Percentiles rank a stretch among this genome's conserved stretches.
These are phyloP conservation scores for Yamadazyma trypodendri DNA, from an alignment of 1,139 yeast species.

Conservation along the genomic window DNA sequence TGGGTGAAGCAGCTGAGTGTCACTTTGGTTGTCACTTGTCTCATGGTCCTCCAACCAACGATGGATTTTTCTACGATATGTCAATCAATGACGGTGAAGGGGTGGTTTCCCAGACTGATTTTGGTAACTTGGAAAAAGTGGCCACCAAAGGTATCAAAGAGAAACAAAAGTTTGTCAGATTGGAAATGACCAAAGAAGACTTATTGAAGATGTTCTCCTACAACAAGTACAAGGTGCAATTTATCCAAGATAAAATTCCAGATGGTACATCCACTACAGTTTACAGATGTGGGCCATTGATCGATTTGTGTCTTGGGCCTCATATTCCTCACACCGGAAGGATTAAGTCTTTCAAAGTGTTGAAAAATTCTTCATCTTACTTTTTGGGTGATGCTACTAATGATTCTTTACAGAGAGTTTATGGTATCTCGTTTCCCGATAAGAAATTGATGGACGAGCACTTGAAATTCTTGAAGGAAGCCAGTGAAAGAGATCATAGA, in stretches of 20 bases:
- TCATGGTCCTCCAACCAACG: conserved; percentile 95
- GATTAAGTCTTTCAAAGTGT: conserved; percentile 89
- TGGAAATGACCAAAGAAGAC: conserved; percentile 89
- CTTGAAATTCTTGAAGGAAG: conserved; percentile 92
- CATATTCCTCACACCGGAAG: conserved; percentile 98
- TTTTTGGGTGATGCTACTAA: conserved; percentile 91
- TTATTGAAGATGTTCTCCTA: conserved; percentile 89
- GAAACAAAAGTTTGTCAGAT: conserved; percentile 93
- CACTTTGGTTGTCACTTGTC: conserved; percentile 89
- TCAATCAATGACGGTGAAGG: conserved; percentile 74
- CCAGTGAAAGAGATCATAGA: conserved; percentile 96
- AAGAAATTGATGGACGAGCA: conserved; percentile 96
- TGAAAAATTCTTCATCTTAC: conserved; percentile 95
- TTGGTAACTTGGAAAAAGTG: conserved; percentile 78
- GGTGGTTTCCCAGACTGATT: conserved; percentile 80
- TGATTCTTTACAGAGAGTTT: conserved; percentile 95
- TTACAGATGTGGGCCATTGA: conserved; percentile 96
- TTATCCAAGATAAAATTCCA: conserved; percentile 86
- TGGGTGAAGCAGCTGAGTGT: conserved; percentile 98
- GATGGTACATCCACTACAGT: conserved; percentile 97
- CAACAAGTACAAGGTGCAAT: conserved; percentile 91
- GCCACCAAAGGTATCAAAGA: conserved; percentile 92
- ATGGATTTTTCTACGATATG: conserved; percentile 98
- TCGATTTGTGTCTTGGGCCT: conserved; percentile 97
- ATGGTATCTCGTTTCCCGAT: conserved; percentile 99